Percentiles rank a stretch among this genome's conserved stretches.
phyloP scores from a whole-genome alignment of 257 asterid species.

The Jacaranda copaia region DNA sequence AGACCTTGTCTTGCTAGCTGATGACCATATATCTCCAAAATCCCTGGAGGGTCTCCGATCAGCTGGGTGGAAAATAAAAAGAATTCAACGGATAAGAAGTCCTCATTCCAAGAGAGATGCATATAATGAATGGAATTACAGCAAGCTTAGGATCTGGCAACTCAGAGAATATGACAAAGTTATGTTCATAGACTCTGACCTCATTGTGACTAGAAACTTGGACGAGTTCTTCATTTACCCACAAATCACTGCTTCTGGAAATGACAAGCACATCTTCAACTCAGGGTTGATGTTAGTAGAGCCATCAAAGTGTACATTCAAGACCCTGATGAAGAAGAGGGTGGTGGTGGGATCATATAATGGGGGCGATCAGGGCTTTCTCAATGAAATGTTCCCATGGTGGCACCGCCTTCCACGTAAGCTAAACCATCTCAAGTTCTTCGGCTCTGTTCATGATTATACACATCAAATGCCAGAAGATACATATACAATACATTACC shows the following conservation, averaged over 20 bases:
- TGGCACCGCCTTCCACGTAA: conserved; percentile 75
- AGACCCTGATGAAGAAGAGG: conserved; percentile 57
- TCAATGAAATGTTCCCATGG: conserved; percentile 78
- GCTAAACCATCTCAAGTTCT: conserved; percentile 58
- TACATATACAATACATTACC: conserved; percentile 57
- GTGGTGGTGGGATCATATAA: conserved; percentile 60
- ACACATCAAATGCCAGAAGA: conserved; percentile 31
- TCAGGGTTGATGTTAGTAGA: conserved; percentile 79
- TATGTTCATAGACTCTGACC: conserved; percentile 78
- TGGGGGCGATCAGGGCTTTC: conserved; percentile 83
- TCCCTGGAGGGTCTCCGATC: conserved; percentile 51
- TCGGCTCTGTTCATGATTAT: conserved; percentile 2
- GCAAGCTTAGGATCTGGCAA: conserved; percentile 83
- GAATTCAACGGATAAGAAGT: conserved; percentile 57
- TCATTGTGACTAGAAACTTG: conserved; percentile 53
- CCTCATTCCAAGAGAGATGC: conserved; percentile 51
- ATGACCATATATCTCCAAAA: conserved; percentile 50
- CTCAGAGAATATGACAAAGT: conserved; percentile 65
- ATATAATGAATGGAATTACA: conserved; percentile 83
- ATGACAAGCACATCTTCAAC: conserved; percentile 60
- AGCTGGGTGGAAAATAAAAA: conserved; percentile 75
- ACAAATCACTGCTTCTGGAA: conserved; percentile 54
- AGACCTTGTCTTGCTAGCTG: conserved; percentile 74
- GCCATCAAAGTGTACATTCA: conserved; percentile 69
- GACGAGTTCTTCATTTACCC: conserved; percentile 66